phyloP scores from a whole-genome alignment of 331 rosid species.

The Prunus yedoensis region DNA sequence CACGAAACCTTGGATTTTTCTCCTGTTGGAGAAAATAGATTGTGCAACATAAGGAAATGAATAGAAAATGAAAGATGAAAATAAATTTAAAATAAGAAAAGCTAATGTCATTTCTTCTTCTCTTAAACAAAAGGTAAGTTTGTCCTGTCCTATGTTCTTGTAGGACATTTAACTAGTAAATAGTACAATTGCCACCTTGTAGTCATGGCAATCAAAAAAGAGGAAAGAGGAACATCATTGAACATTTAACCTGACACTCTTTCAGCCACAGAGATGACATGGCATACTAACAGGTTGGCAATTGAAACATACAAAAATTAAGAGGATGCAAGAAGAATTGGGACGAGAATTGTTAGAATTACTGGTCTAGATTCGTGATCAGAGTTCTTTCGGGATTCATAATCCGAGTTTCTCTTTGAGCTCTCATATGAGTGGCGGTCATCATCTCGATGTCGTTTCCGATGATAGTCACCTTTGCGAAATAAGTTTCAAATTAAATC shows the following conservation, averaged over 20 bases:
- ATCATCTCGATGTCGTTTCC: slow-evolving; percentile 84
- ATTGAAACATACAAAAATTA: neutral
- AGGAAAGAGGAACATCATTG: neutral
- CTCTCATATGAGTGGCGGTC: slow-evolving; percentile 62
- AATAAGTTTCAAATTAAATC: slow-evolving; percentile 18
- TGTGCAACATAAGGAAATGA: neutral
- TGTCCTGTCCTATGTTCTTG: too few species aligned
- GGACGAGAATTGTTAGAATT: slow-evolving; percentile 24
- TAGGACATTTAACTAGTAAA: neutral
- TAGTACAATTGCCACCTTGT: slow-evolving; percentile 11
- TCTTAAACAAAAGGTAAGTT: too few species aligned
- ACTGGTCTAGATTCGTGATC: slow-evolving; percentile 88
- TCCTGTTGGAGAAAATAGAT: slow-evolving; percentile 50
- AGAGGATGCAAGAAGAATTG: slow-evolving; percentile 3
- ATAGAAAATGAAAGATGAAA: too few species aligned
- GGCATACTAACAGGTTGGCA: neutral
- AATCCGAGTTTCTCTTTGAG: slow-evolving; percentile 66
- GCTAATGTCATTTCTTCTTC: neutral
- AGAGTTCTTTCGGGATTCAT: slow-evolving; percentile 66
- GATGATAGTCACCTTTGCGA: slow-evolving; percentile 48
- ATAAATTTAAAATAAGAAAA: neutral
- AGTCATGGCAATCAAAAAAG: slow-evolving; percentile 2
- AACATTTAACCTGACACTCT: neutral
- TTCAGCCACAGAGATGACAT: neutral
- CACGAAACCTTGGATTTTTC: slow-evolving; percentile 98